These are phyloP conservation scores for Typha latifolia DNA, from an alignment of 176 grass and related monocot genomes.

Conservation along the genomic window DNA sequence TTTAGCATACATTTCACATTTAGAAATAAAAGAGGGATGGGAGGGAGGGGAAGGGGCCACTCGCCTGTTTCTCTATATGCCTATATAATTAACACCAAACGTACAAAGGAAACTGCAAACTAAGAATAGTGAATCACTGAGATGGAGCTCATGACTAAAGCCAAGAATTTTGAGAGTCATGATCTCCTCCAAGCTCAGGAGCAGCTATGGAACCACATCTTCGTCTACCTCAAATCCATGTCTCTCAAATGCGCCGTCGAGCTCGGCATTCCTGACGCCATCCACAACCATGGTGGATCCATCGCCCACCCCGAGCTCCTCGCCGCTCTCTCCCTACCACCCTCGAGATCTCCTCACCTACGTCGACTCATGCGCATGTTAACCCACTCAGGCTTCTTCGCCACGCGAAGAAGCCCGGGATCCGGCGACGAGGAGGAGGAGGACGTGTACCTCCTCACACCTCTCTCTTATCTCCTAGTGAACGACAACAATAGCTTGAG, in stretches of 20 bases:
- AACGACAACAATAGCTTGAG: neutral
- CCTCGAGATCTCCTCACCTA: neutral
- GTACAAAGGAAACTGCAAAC: neutral
- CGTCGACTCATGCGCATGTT: constrained; percentile 11
- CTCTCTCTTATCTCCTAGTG: neutral
- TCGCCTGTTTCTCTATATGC: too few species aligned
- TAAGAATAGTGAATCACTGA: neutral
- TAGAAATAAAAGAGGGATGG: too few species aligned
- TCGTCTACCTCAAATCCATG: neutral
- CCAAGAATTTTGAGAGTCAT: neutral
- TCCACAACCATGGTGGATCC: constrained; percentile 4
- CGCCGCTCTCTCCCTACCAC: neutral
- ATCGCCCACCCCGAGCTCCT: neutral
- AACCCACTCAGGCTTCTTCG: neutral
- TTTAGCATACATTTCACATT: too few species aligned
- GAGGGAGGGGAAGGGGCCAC: too few species aligned
- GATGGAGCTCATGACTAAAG: neutral
- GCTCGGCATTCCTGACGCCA: constrained; percentile 15
- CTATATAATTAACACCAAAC: too few species aligned
- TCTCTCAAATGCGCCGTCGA: constrained; percentile 14
- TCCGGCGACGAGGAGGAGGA: neutral
- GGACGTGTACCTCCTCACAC: neutral
- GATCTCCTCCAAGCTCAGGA: neutral
- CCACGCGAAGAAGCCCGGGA: too few species aligned
- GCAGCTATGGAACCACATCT: constrained; percentile 9